Percentiles rank a stretch among this genome's conserved stretches.
These are phyloP conservation scores for Blastomyces gilchristii DNA, from an alignment of 2,329 filamentous ascomycete species.

Conservation along the genomic window DNA sequence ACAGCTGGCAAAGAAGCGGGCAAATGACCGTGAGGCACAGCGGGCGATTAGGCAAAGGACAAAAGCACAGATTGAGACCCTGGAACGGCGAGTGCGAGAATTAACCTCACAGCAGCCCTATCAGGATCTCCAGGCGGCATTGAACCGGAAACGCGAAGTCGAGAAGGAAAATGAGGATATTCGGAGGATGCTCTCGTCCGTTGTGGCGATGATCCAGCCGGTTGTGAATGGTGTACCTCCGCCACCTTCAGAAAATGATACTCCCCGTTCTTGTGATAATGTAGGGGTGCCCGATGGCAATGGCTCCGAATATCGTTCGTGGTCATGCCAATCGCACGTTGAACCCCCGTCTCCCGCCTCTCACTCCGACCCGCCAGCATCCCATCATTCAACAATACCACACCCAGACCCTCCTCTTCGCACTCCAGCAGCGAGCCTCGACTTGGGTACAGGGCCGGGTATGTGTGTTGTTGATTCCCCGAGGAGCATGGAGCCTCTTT, in stretches of 20 bases:
- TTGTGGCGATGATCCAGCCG: conserved; percentile 47
- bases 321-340: conserved; percentile 4
- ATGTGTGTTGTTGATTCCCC: conserved; percentile 19
- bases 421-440: conserved; percentile 10
- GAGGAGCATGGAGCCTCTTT: conserved; percentile 38
- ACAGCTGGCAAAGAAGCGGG: conserved; percentile 79
- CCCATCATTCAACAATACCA: background rate
- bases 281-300: conserved; percentile 1
- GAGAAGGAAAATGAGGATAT: conserved; percentile 74
- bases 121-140: conserved; percentile 65
- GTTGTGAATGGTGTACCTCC: conserved; percentile 21
- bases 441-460: conserved; percentile 6
- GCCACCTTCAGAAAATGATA: background rate
- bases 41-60: conserved; percentile 75
- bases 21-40: conserved; percentile 83
- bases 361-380: conserved; percentile 12
- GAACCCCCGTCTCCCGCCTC: conserved; percentile 11
- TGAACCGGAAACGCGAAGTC: conserved; percentile 65
- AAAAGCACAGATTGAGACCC: conserved; percentile 63
- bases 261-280: conserved; percentile 4
- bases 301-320: background rate
- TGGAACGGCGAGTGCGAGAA: conserved; percentile 63
- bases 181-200: conserved; percentile 54
- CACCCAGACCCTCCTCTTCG: conserved; percentile 9
- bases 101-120: conserved; percentile 72